phyloP scores from a whole-genome alignment of 805 yeast species.

The Pichia thaimueangensis region DNA sequence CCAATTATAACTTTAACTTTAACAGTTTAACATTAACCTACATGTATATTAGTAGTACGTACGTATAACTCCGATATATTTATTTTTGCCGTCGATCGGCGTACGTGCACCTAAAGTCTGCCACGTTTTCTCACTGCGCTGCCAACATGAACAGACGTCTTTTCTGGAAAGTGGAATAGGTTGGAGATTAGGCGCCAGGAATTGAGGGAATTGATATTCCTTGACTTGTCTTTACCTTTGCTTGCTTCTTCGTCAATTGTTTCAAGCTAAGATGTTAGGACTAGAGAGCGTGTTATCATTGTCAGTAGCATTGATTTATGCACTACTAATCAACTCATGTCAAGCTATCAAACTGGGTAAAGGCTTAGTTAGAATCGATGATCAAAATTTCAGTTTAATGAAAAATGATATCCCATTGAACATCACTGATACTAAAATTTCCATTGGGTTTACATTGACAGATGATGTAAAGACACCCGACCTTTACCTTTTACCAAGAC shows the following conservation, averaged over 20 bases:
- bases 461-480: conserved; percentile 1
- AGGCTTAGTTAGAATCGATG: conserved; percentile 16
- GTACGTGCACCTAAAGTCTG: too few species aligned
- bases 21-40: too few species aligned
- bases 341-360: conserved; percentile 11
- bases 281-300: neutral
- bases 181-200: too few species aligned
- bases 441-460: conserved; percentile 17
- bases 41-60: too few species aligned
- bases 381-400: conserved; percentile 9
- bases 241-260: neutral
- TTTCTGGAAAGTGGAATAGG: too few species aligned
- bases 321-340: neutral
- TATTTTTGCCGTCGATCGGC: too few species aligned
- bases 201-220: too few species aligned
- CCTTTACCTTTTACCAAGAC: conserved; percentile 17
- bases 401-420: conserved; percentile 11
- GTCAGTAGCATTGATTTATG: neutral
- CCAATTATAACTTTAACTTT: too few species aligned
- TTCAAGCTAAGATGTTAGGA: neutral
- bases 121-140: too few species aligned
- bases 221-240: too few species aligned
- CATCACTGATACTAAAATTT: conserved; percentile 14
- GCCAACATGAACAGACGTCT: too few species aligned
- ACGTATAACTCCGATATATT: too few species aligned